Evolutionary conservation across 2,329 filamentous ascomycete species (phyloP), one percentile per base, ranked within the genome.

Genomic region (Scleromitrula shiraiana): DNA sequence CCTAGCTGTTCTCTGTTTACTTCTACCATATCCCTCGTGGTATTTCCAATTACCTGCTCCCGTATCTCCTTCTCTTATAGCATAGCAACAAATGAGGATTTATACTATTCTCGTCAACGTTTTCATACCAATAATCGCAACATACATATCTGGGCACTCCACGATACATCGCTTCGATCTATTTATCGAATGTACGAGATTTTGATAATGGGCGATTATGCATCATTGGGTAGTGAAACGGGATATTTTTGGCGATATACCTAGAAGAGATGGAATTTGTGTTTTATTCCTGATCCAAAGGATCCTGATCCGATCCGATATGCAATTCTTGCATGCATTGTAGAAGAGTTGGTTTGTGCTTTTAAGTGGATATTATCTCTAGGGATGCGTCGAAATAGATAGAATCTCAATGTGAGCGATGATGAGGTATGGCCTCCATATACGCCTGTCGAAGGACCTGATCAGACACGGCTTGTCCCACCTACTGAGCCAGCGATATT

Each of bases 311-410:
- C 22, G 1, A 3, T 20, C 2, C 30, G 15, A 2, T 37, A 20
- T 27, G 23, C 41, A n/a, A 29, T 45, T 17, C 20, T 45, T 26
- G 41, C 41, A n/a, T 26, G 30, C 6, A 17, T 45, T 7, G 32
- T 45, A n/a, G 41, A 37, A 12, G 41, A 24, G 15, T 27, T 37
- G 2, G 32, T 45, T 9, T 9, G n/a, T 9, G 20, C n/a, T 14
- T 45, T 45, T 14, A 45, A 45, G 6, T 45, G 32, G 32, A 35
- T n/a, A n/a, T 29, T 45, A 15, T 20, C n/a, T 15, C n/a, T 45
- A 1, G 41, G 41, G 20, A 26, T 45, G 22, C 14, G 41, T 5
- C 22, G 23, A n/a, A n/a, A n/a, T n/a, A n/a, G n/a, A n/a, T n/a
- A n/a, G n/a, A n/a, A n/a, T n/a, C n/a, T n/a, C n/a, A n/a, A n/a